Evolutionary conservation across 495 filamentous ascomycete species (phyloP).

Genomic region (Neurospora pannonica): DNA sequence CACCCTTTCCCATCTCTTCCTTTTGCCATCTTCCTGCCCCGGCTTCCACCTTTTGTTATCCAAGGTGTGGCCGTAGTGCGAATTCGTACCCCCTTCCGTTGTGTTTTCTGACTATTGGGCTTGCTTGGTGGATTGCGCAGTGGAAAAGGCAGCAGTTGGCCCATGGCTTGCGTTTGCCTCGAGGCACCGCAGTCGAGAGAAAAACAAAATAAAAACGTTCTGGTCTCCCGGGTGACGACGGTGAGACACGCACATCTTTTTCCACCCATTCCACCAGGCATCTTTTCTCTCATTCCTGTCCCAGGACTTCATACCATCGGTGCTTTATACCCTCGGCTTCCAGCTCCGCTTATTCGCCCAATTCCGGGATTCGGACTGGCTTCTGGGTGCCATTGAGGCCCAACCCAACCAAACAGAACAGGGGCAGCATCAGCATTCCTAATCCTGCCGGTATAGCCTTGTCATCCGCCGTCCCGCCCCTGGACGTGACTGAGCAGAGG

Average conservation of each 20-base stretch:
- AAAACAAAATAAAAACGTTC: background rate
- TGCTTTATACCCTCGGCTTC: background rate
- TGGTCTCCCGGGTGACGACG: background rate
- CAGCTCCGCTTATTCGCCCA: background rate
- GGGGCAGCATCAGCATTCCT: constrained; percentile 9
- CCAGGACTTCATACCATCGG: background rate
- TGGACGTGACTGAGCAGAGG: constrained; percentile 2
- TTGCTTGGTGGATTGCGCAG: background rate
- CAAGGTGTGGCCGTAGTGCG: background rate
- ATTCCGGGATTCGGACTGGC: background rate
- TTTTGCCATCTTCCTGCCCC: background rate
- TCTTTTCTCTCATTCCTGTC: background rate
- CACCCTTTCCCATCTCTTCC: background rate
- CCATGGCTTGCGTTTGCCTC: background rate
- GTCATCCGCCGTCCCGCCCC: constrained; percentile 5
- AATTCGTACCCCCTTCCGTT: background rate
- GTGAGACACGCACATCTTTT: background rate
- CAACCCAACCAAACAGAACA: constrained; percentile 16
- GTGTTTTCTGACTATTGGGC: background rate
- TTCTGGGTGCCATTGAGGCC: constrained; percentile 19
- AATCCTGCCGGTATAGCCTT: constrained; percentile 10
- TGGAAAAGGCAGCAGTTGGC: background rate
- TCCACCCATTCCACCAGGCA: background rate
- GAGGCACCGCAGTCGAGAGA: background rate
- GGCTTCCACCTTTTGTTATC: background rate